Percentiles rank a stretch among this genome's conserved stretches.
Conservation (phyloP, 768 basidiomycete genomes). For the Dentipellis sp. region DNA sequence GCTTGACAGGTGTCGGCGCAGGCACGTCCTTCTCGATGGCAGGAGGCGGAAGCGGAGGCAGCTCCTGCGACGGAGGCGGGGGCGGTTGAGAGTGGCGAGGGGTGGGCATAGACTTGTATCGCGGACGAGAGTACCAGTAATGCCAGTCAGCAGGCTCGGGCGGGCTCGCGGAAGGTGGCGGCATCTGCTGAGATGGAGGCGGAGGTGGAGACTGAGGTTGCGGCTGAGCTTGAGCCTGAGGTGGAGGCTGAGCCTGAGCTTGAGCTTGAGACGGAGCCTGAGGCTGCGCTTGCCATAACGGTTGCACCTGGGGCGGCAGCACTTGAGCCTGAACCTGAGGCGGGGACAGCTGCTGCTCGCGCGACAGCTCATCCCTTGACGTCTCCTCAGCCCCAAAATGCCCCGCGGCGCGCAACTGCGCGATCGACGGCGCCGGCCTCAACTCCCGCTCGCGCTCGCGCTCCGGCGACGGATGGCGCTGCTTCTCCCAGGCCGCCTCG, state of each 20-base stretch:
- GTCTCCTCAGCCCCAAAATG: neutral
- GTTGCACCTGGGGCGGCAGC: neutral
- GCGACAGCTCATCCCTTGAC: neutral
- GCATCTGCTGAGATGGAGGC: neutral
- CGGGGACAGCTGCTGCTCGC: neutral
- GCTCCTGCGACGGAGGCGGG: neutral
- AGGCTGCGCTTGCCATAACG: neutral
- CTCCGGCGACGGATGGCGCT: neutral
- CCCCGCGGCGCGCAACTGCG: neutral
- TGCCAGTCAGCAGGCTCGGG: neutral
- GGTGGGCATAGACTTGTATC: neutral
- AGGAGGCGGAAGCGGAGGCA: neutral
- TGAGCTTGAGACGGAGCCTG: neutral
- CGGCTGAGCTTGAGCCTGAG: neutral
- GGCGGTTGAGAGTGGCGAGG: neutral
- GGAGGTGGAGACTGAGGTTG: neutral
- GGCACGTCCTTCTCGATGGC: too few relatives aligned
- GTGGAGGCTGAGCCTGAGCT: neutral
- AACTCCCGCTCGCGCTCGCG: neutral
- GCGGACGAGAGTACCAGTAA: slow-evolving; percentile 3
- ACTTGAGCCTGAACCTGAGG: neutral
- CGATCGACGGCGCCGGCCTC: neutral
- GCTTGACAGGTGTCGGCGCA: too few relatives aligned
- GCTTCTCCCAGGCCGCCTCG: neutral
- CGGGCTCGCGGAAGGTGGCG: neutral